Conservation (phyloP, 176 grass and related monocot species). For the Eragrostis nindensis region DNA sequence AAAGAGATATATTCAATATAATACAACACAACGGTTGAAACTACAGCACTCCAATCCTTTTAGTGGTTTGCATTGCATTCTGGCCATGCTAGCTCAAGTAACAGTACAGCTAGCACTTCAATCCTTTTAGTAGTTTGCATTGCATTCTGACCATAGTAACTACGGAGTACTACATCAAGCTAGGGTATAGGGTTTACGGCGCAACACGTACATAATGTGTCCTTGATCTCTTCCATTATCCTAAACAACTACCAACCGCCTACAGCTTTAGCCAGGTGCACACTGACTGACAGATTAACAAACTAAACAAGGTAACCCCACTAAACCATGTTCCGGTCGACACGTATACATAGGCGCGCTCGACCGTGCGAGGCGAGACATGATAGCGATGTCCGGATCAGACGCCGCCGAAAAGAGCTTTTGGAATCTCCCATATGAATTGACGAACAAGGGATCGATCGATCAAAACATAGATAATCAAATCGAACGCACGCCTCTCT, state of each 20-base stretch:
- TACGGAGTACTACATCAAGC: not conserved
- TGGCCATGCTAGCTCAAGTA: no score
- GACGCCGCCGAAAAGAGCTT: slow-evolving; percentile 28
- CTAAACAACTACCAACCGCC: not conserved
- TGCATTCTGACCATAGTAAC: not conserved
- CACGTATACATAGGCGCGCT: not conserved
- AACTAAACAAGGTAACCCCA: not conserved
- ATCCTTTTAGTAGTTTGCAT: not conserved
- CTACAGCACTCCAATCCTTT: no score
- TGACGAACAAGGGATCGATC: slow-evolving; percentile 9
- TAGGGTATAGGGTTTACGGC: not conserved
- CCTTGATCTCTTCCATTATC: no score
- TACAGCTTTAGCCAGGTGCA: not conserved
- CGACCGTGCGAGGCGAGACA: not conserved
- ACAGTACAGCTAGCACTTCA: no score
- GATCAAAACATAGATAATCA: not conserved
- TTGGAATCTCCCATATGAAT: not conserved
- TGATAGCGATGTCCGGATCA: slow-evolving; percentile 31
- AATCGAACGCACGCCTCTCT: slow-evolving; percentile 23
- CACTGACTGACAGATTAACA: slow-evolving; percentile 1
- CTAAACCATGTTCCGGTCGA: slow-evolving; percentile 12
- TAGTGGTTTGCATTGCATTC: not conserved
- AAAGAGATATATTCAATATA: no score
- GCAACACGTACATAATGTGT: not conserved
- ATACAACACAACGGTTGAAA: no score